Percentiles rank a stretch among this genome's conserved stretches.
Evolutionary conservation across 805 yeast genomes (phyloP).

Genomic region (Lipomyces sp.): DNA sequence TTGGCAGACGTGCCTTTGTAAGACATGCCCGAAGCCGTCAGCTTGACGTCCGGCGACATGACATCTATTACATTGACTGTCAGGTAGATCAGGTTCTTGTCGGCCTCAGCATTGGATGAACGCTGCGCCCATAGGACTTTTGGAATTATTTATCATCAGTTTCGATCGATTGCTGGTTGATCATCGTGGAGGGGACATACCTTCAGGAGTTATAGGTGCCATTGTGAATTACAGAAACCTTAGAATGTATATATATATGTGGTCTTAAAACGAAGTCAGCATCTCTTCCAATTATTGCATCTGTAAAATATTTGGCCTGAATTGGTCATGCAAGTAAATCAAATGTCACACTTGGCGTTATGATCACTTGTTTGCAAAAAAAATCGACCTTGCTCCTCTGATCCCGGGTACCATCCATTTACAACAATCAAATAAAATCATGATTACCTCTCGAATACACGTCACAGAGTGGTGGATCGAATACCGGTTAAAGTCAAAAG

Average conservation of each 20-base stretch:
- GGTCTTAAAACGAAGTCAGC: neutral
- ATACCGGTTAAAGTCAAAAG: neutral
- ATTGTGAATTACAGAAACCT: conserved; percentile 8
- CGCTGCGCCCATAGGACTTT: conserved; percentile 95
- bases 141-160: neutral
- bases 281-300: too few relatives aligned
- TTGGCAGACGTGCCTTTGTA: conserved; percentile 58
- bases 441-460: neutral
- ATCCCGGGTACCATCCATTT: neutral
- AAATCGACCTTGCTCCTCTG: neutral
- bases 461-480: neutral
- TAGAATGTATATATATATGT: neutral
- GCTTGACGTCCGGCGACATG: conserved; percentile 61
- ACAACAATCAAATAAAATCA: neutral
- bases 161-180: neutral
- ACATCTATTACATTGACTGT: conserved; percentile 79
- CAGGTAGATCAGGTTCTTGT: conserved; percentile 74
- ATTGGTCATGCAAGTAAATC: too few relatives aligned
- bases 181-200: neutral
- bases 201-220: conserved; percentile 22
- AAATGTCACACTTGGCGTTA: too few relatives aligned
- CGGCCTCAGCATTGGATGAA: conserved; percentile 70
- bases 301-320: too few relatives aligned
- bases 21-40: conserved; percentile 60
- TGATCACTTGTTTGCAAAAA: neutral